Evolutionary conservation across 2,329 filamentous ascomycete species (phyloP).

Genomic region (Phyllosticta citriasiana): DNA sequence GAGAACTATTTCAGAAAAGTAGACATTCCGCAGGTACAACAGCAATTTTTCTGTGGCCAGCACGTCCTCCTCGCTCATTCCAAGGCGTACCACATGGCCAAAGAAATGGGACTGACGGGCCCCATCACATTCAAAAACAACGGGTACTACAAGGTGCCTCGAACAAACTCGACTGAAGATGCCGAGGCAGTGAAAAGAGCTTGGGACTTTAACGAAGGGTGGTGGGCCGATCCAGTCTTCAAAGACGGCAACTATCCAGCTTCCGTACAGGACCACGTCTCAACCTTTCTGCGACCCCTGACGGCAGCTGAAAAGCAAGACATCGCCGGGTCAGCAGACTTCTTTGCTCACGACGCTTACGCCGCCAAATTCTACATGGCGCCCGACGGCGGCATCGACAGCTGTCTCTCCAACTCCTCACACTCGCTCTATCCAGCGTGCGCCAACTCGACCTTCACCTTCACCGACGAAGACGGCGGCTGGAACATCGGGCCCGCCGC

Average conservation of each 20-base stretch:
- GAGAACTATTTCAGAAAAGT: conserved; percentile 27
- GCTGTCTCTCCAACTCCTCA: conserved; percentile 25
- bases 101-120: conserved; percentile 30
- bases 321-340: conserved; percentile 25
- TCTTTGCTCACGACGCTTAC: conserved; percentile 30
- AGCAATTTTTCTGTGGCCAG: conserved; percentile 27
- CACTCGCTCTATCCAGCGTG: conserved; percentile 26
- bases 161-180: conserved; percentile 25
- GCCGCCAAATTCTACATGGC: conserved; percentile 26
- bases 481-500: conserved; percentile 25
- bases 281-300: conserved; percentile 22
- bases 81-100: conserved; percentile 32
- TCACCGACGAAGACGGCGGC: conserved; percentile 15
- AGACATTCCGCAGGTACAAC: conserved; percentile 23
- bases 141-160: conserved; percentile 28
- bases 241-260: conserved; percentile 36
- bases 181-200: conserved; percentile 24
- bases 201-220: conserved; percentile 31
- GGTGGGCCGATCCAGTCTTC: conserved; percentile 34
- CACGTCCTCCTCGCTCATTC: conserved; percentile 28
- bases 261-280: conserved; percentile 27
- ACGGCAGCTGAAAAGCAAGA: conserved; percentile 21
- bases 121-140: conserved; percentile 29
- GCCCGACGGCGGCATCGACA: conserved; percentile 26
- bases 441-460: conserved; percentile 24